Conservation (phyloP, 1,284 basidiomycete species). For the Trichosporon asahii region DNA sequence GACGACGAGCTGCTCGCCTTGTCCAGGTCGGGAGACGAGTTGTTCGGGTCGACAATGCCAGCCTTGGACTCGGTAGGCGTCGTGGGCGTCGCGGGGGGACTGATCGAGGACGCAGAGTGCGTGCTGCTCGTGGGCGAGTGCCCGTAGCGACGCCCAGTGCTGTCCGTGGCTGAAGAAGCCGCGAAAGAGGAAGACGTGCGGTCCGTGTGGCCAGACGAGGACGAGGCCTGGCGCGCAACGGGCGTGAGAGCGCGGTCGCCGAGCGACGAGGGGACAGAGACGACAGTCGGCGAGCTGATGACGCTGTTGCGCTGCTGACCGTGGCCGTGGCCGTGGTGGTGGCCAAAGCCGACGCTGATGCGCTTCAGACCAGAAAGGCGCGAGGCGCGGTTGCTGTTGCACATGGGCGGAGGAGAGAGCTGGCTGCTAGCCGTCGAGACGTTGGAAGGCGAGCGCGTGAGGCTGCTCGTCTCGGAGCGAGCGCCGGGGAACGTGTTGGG, state of each 20-base stretch:
- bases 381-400: neutral
- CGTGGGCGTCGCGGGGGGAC: slow-evolving; percentile 23
- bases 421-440: neutral
- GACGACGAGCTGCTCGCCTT: neutral
- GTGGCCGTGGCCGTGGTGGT: neutral
- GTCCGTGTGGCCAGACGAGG: neutral
- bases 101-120: slow-evolving; percentile 15
- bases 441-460: neutral
- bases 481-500: slow-evolving; percentile 22
- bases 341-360: neutral
- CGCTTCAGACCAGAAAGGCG: neutral
- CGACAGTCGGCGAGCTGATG: neutral
- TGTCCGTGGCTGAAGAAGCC: neutral
- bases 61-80: slow-evolving; percentile 15
- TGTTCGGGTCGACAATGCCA: neutral
- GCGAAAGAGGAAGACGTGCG: neutral
- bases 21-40: neutral
- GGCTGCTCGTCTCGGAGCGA: neutral
- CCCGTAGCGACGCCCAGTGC: neutral
- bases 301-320: neutral
- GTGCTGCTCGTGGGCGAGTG: slow-evolving; percentile 19
- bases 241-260: neutral
- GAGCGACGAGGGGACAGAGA: neutral
- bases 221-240: neutral
- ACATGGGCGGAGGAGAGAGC: slow-evolving; percentile 1